phyloP scores from a whole-genome alignment of 495 filamentous ascomycete species.

The Platismatia glauca region DNA sequence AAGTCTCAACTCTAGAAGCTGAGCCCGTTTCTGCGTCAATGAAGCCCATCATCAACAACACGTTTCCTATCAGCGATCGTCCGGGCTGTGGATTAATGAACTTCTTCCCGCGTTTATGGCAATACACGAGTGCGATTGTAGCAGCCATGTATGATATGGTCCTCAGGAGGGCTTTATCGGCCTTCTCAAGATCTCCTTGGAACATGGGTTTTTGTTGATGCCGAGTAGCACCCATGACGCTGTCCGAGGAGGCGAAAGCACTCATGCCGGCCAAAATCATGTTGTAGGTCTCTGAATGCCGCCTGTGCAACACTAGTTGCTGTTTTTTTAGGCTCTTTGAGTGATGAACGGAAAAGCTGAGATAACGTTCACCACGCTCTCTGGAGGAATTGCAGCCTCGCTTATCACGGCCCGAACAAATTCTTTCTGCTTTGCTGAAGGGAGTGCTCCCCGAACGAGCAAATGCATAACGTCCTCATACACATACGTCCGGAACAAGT shows the following conservation, averaged over 20 bases:
- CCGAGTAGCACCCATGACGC: constrained; percentile 17
- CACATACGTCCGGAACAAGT: constrained; percentile 32
- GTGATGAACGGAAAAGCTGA: not conserved
- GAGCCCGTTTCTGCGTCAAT: too few species aligned
- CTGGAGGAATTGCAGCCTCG: constrained; percentile 2
- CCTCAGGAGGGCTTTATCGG: constrained; percentile 36
- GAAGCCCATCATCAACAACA: constrained; percentile 37
- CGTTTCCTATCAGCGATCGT: constrained; percentile 34
- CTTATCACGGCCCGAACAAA: constrained; percentile 28
- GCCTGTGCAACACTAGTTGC: too few species aligned
- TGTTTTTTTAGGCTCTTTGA: too few species aligned
- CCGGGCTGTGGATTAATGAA: constrained; percentile 32
- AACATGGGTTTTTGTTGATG: not conserved
- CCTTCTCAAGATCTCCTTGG: constrained; percentile 28
- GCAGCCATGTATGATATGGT: constrained; percentile 33
- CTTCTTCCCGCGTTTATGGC: constrained; percentile 29
- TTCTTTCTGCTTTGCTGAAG: constrained; percentile 30
- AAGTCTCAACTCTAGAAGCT: constrained; percentile 27
- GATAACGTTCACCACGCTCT: not conserved
- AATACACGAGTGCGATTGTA: constrained; percentile 31
- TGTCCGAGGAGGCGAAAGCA: constrained; percentile 32
- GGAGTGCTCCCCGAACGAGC: constrained; percentile 38
- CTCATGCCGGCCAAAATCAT: constrained; percentile 36
- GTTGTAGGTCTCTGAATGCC: constrained; percentile 17
- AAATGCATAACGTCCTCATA: constrained; percentile 38